A percentile compares a stretch with the other conserved stretches of the same genome.
phyloP scores from a whole-genome alignment of 306 rosid genomes.

The Prunus davidiana region DNA sequence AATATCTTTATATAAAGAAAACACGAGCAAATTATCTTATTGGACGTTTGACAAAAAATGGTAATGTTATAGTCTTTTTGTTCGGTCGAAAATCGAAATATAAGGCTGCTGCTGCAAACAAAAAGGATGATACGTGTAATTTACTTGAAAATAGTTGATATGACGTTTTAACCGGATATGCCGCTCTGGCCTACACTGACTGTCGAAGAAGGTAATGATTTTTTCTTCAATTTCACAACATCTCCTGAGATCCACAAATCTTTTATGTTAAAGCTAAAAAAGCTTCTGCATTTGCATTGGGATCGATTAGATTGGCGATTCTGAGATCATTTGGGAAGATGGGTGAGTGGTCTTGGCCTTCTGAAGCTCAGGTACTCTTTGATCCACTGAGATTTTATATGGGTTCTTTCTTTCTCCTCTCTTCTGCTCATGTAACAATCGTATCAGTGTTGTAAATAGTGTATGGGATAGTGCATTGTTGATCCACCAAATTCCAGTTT shows the following conservation, averaged over 20 bases:
- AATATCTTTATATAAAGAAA: too few species aligned
- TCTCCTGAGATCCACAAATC: slow-evolving; percentile 8
- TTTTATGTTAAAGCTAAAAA: background rate
- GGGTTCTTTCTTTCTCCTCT: background rate
- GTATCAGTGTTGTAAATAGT: background rate
- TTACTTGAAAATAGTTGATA: background rate
- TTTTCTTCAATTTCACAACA: background rate
- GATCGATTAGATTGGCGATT: background rate
- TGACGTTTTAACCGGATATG: background rate
- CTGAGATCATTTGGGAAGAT: slow-evolving; percentile 20
- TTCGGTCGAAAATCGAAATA: too few species aligned
- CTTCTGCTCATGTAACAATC: background rate
- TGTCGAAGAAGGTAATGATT: background rate
- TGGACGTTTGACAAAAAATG: too few species aligned
- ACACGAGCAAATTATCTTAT: too few species aligned
- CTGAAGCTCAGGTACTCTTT: slow-evolving; percentile 53
- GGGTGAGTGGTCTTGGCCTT: slow-evolving; percentile 66
- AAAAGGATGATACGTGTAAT: background rate
- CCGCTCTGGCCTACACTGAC: background rate
- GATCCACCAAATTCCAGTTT: background rate
- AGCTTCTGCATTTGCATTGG: background rate
- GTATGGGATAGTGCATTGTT: background rate
- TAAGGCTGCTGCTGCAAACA: background rate
- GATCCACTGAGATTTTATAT: background rate
- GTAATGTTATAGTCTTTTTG: too few species aligned